Base-by-base conservation (phyloP, 1,139 yeast species). In the Yamadazyma dendronema region DNA sequence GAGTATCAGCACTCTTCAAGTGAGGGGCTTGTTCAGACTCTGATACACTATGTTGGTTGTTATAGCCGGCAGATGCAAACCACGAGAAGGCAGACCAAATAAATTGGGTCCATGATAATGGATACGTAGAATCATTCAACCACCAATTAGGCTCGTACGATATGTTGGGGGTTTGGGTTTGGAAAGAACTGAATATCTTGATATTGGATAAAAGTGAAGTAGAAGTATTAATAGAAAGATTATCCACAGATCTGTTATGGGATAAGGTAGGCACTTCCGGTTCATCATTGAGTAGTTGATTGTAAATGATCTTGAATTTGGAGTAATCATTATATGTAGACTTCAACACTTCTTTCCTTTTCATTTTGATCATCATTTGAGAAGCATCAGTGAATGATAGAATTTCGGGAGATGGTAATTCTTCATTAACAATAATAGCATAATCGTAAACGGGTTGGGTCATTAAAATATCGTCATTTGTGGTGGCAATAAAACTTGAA, bases 31-130 rank as follows among this genome's bases (percentile, higher is more conserved):
- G 33, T 31, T 33, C 37, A 21, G 34, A 38, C 28, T 36, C 40
- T 32, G 35, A n/a, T 24, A 26, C 30, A 24, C 30, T 32, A 16
- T 36, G 39, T 32, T 41, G 39, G 28, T 41, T 41, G 21, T 49
- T 49, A 12, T 72, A 69, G 4, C 95, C 95, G 2, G 95, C 94
- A 24, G 87, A 78, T 2, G 92, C 90, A 83, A 89, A 84, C 88
- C 92, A 84, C 28, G 84, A 70, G 42, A 85, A 72, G 0, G 90
- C 88, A 41, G 79, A 76, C 81, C 88, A 81, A 1, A 83, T 64
- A 35, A 75, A 71, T 50, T 83, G 87, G 31, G 72, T 64, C 80
- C 89, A 77, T 1, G 87, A 72, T 17, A 74, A 55, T 1, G 83
- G 70, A 40, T 78, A 82, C 1, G 77, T 66, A 2, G 70, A 67